Base-by-base conservation (phyloP, 2,329 filamentous ascomycete genomes). In the Exophiala dermatitidis region DNA sequence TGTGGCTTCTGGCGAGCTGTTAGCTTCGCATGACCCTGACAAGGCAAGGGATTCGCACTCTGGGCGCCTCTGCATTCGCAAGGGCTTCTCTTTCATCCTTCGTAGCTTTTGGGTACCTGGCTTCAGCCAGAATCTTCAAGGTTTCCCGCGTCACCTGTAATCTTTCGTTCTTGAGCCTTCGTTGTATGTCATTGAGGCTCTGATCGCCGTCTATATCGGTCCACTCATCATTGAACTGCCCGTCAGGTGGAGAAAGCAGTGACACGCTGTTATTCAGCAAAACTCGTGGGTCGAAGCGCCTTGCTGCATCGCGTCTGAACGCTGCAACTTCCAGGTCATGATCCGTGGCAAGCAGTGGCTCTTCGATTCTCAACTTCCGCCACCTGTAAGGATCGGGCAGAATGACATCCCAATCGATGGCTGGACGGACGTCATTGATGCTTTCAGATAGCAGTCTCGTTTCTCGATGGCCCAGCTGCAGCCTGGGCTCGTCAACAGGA, bases 251-350 rank as follows among this genome's bases (percentile, higher is more conserved):
- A 9, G 34, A 28, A 9, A 44, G 29, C 46, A 38, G 33, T 12
- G 41, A 28, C n/a, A 28, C 37, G 19, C 19, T 19, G 26, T 32
- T 36, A 33, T 38, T 48, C 7, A 57, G 19, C 3, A 48, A 33
- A 4, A n/a, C 19, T 19, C 48, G 28, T 4, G 45, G 5, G 6
- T 50, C 46, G 5, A 32, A 31, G 3, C 42, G 29, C 19, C 30
- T 38, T 26, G 37, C 41, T 6, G 51, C 37, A 5, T 46, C 52
- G 30, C 51, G 63, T 10, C 64, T 64, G 53, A 78, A 73, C 2
- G 55, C 54, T n/a, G 64, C 56, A 48, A 77, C 57, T 58, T 78
- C 75, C 28, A 71, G 59, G 34, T 75, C 71, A 55, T 73, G 66
- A 57, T 78, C 74, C 2, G 66, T 68, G 2, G 52, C 41, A 36